Percentiles rank a stretch among this genome's conserved stretches.
phyloP scores from a whole-genome alignment of 345 rosid genomes.

The Pistacia atlantica region DNA sequence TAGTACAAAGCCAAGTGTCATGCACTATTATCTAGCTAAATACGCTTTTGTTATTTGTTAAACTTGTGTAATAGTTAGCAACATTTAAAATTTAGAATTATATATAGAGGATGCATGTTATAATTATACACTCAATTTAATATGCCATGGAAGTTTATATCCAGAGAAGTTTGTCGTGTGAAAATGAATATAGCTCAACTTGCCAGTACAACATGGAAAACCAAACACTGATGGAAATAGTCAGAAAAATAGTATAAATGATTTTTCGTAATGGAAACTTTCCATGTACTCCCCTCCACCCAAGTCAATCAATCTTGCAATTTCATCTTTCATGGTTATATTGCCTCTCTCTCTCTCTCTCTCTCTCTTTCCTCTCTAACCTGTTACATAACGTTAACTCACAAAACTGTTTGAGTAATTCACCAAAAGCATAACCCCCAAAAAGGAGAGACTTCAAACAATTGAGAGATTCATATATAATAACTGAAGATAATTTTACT shows the following conservation, averaged over 20 bases:
- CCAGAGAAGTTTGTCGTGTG: not conserved
- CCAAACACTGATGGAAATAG: too few species aligned
- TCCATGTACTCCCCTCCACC: not conserved
- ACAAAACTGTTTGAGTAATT: conserved; percentile 13
- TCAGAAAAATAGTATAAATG: too few species aligned
- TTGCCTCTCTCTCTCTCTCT: too few species aligned
- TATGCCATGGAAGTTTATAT: too few species aligned
- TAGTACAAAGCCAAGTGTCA: not conserved
- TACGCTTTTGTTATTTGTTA: not conserved
- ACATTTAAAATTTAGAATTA: too few species aligned
- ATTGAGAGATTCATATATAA: conserved; percentile 10
- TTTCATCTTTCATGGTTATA: not conserved
- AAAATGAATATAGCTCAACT: too few species aligned
- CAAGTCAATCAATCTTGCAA: not conserved
- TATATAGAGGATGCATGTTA: not conserved
- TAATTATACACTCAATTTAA: too few species aligned
- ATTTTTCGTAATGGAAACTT: not conserved
- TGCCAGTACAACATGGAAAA: too few species aligned
- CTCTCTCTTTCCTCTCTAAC: not conserved
- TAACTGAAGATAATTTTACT: conserved; percentile 41
- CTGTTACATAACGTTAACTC: not conserved
- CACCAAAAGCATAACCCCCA: not conserved
- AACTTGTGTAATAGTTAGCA: not conserved
- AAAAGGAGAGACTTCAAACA: not conserved
- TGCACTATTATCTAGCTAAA: not conserved